Conservation (phyloP, 1,139 yeast species). For the Dujonia santamariae region DNA sequence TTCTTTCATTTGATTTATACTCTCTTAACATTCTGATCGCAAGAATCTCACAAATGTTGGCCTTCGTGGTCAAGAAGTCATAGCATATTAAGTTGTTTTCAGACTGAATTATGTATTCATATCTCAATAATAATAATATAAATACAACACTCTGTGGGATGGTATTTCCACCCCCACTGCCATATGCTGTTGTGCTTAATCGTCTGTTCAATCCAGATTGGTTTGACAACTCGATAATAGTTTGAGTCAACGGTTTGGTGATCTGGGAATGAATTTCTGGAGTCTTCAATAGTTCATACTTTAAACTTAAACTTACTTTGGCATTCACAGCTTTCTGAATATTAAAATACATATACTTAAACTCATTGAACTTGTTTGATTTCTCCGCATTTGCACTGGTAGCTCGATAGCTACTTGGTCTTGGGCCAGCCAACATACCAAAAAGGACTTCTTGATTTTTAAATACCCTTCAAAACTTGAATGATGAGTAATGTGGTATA, state of each 20-base stretch:
- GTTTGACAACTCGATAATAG: slow-evolving; percentile 23
- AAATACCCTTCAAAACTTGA: too few relatives aligned
- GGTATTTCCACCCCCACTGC: slow-evolving; percentile 7
- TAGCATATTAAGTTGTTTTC: slow-evolving; percentile 45
- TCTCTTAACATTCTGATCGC: slow-evolving; percentile 54
- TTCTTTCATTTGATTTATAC: slow-evolving; percentile 42
- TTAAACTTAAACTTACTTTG: slow-evolving; percentile 45
- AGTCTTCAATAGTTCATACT: slow-evolving; percentile 53
- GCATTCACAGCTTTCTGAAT: slow-evolving; percentile 36
- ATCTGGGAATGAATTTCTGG: slow-evolving; percentile 53
- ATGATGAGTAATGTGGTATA: too few relatives aligned
- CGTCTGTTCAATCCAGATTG: not conserved
- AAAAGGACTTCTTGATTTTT: too few relatives aligned
- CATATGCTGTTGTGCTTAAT: not conserved
- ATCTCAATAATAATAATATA: slow-evolving; percentile 33
- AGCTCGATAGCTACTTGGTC: slow-evolving; percentile 4
- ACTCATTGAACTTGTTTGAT: slow-evolving; percentile 21
- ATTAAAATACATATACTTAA: slow-evolving; percentile 38
- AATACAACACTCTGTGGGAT: slow-evolving; percentile 27
- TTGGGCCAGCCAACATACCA: slow-evolving; percentile 6
- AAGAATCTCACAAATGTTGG: slow-evolving; percentile 53
- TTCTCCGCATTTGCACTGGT: slow-evolving; percentile 1
- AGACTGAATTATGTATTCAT: slow-evolving; percentile 49
- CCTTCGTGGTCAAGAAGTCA: slow-evolving; percentile 50
- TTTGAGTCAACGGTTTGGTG: slow-evolving; percentile 46